Conservation (phyloP, 805 yeast genomes). For the Kodamaea laetipori region DNA sequence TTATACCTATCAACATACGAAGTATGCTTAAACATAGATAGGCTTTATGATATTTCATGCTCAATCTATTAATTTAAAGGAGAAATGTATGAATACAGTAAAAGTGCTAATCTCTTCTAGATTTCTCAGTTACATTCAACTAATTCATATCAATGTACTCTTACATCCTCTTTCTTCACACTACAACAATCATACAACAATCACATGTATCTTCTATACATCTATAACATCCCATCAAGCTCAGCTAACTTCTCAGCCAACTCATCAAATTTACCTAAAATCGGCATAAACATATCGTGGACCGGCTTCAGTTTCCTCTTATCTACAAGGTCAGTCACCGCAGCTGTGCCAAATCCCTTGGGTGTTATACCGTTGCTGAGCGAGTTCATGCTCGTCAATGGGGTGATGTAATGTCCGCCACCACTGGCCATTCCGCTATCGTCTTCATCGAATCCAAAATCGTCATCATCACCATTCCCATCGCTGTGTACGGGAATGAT, state of each 20-base stretch:
- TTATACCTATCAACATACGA: too few species aligned
- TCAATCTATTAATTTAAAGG: too few species aligned
- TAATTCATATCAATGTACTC: too few species aligned
- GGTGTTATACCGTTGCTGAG: constrained; percentile 19
- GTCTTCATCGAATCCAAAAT: constrained; percentile 7
- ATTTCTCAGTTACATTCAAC: too few species aligned
- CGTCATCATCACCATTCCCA: constrained; percentile 11
- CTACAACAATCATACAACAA: background rate
- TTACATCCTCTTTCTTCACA: background rate
- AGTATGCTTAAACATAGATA: too few species aligned
- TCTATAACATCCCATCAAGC: constrained; percentile 27
- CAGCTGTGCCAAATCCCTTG: constrained; percentile 6
- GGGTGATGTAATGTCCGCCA: constrained; percentile 25
- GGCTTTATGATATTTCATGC: too few species aligned
- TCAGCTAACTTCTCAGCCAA: constrained; percentile 45
- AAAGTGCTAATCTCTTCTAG: too few species aligned
- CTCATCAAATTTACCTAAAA: constrained; percentile 51
- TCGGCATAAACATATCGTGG: constrained; percentile 57
- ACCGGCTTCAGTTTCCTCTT: constrained; percentile 40
- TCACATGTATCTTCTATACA: background rate
- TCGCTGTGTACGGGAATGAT: background rate
- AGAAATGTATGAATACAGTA: too few species aligned
- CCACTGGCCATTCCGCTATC: constrained; percentile 2
- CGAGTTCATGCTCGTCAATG: constrained; percentile 40
- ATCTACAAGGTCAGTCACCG: constrained; percentile 17